Evolutionary conservation across 2,329 filamentous ascomycete genomes (phyloP).

Genomic region (Davidsoniella virescens): DNA sequence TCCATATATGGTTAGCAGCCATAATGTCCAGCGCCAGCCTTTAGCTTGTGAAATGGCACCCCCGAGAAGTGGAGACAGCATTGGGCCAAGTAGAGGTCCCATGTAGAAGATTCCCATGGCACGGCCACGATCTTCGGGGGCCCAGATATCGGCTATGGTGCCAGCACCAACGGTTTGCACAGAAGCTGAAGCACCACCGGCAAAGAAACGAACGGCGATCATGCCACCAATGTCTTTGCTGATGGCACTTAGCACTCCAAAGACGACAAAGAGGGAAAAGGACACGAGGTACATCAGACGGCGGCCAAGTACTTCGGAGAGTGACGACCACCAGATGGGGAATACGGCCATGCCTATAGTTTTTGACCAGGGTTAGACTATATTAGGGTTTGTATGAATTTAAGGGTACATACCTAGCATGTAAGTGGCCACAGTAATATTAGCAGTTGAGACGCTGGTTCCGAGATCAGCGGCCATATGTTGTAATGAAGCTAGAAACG

Average conservation of each 20-base stretch:
- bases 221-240: conserved; percentile 59
- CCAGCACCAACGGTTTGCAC: conserved; percentile 74
- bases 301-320: conserved; percentile 57
- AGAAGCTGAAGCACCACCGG: conserved; percentile 61
- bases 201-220: conserved; percentile 56
- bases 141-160: conserved; percentile 71
- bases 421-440: conserved; percentile 62
- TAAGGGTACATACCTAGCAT: conserved; percentile 37
- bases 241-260: conserved; percentile 52
- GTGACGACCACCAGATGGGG: conserved; percentile 74
- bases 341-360: conserved; percentile 55
- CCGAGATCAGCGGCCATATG: conserved; percentile 46
- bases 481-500: conserved; percentile 43
- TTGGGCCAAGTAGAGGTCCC: conserved; percentile 57
- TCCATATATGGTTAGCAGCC: conserved; percentile 60
- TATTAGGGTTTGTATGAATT: no score
- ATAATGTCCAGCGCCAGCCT: conserved; percentile 63
- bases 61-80: conserved; percentile 62
- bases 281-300: conserved; percentile 65
- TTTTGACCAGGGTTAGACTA: neutral
- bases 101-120: conserved; percentile 80
- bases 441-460: conserved; percentile 48
- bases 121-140: conserved; percentile 50
- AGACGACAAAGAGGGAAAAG: conserved; percentile 56
- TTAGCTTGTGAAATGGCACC: conserved; percentile 52